A percentile compares a stretch with the other conserved stretches of the same genome.
Conservation (phyloP, 345 rosid genomes). For the Rhodomyrtus tomentosa region DNA sequence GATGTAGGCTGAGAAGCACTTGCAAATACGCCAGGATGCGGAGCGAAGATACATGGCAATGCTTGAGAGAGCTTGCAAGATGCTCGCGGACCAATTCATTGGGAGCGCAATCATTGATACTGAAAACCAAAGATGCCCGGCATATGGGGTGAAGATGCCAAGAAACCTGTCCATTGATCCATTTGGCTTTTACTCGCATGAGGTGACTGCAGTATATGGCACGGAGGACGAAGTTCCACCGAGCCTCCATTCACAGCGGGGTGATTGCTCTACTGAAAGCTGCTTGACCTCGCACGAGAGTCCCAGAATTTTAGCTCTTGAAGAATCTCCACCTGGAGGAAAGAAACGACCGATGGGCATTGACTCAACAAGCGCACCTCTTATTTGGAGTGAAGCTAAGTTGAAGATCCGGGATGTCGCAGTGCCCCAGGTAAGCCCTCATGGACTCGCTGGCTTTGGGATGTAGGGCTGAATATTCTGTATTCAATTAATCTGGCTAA, state of each 20-base stretch:
- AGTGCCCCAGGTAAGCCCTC: conserved; percentile 15
- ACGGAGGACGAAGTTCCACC: conserved; percentile 22
- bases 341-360: conserved; percentile 27
- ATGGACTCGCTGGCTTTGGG: conserved; percentile 25
- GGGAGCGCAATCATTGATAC: conserved; percentile 19
- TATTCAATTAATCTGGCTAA: neutral
- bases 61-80: conserved; percentile 63
- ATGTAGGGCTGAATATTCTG: conserved; percentile 4
- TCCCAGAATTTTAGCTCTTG: conserved; percentile 27
- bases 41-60: conserved; percentile 45
- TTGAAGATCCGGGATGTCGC: conserved; percentile 13
- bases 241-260: conserved; percentile 35
- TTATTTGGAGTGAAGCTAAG: conserved; percentile 29
- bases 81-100: conserved; percentile 52
- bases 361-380: conserved; percentile 24
- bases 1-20: conserved; percentile 50
- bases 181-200: conserved; percentile 21
- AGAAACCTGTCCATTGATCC: conserved; percentile 23
- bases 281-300: conserved; percentile 58
- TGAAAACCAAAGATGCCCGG: conserved; percentile 15
- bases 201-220: conserved; percentile 3
- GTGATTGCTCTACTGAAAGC: conserved; percentile 59
- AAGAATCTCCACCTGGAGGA: conserved; percentile 34
- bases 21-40: conserved; percentile 57
- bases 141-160: conserved; percentile 13